phyloP scores from a whole-genome alignment of 75 land plant species.

The Cryptomeria japonica region DNA sequence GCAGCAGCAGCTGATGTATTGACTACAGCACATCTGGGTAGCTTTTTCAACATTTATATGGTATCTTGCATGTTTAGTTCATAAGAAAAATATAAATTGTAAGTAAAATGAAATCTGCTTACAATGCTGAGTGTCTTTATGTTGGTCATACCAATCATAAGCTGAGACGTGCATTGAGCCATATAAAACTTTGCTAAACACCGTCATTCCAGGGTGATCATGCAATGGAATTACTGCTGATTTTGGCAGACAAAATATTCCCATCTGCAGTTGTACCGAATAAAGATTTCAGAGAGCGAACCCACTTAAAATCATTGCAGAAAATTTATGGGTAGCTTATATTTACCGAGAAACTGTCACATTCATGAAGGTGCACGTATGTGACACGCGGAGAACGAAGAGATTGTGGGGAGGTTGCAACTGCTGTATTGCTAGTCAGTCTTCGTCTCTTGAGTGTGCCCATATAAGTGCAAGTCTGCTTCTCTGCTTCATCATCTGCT shows the following conservation, averaged over 20 bases:
- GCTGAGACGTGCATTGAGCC: constrained; percentile 90
- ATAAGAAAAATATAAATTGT: not conserved
- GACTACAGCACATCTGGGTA: too few relatives aligned
- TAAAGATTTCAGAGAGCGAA: not conserved
- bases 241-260: constrained; percentile 84
- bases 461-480: not conserved
- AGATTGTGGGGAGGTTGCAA: not conserved
- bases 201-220: constrained; percentile 94
- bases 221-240: constrained; percentile 93
- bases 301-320: not conserved
- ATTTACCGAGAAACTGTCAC: constrained; percentile 24
- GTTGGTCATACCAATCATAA: constrained; percentile 83
- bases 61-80: not conserved
- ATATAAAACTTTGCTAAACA: constrained; percentile 89
- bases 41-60: too few relatives aligned
- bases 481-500: not conserved
- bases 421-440: not conserved
- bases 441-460: not conserved
- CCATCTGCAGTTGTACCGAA: constrained; percentile 20
- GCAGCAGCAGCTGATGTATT: too few relatives aligned
- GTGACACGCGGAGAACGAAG: not conserved
- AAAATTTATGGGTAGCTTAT: not conserved
- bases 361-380: constrained; percentile 27
- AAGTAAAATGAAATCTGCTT: not conserved
- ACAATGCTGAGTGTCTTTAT: not conserved